These are phyloP conservation scores for Penicillium crustosum DNA, from an alignment of 2,329 filamentous ascomycete species.

Conservation along the genomic window DNA sequence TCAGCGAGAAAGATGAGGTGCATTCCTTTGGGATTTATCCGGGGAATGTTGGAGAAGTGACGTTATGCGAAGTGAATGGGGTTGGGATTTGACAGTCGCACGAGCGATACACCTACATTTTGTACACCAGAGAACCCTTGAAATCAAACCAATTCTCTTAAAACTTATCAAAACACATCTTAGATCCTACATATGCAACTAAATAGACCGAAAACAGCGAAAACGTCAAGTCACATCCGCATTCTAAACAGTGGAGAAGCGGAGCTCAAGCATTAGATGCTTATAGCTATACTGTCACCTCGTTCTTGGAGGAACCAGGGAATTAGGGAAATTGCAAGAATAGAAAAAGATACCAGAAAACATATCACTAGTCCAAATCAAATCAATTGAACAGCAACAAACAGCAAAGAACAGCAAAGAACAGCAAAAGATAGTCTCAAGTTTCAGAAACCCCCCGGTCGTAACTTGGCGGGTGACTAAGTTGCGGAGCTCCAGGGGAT, in stretches of 20 bases:
- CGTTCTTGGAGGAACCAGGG: too few species aligned
- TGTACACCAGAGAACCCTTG: too few species aligned
- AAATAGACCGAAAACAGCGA: conserved; percentile 12
- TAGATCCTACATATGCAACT: neutral
- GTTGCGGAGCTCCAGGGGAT: conserved; percentile 10
- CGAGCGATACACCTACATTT: too few species aligned
- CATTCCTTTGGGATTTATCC: neutral
- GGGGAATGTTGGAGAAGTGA: conserved; percentile 7
- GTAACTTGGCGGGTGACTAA: conserved; percentile 11
- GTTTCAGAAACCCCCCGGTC: neutral
- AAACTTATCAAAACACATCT: neutral
- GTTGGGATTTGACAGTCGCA: neutral
- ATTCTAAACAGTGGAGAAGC: conserved; percentile 18
- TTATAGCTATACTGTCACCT: neutral
- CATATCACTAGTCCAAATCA: neutral
- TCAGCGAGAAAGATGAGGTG: neutral
- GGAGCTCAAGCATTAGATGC: neutral
- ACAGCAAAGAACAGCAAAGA: neutral
- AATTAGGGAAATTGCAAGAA: neutral
- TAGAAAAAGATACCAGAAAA: neutral
- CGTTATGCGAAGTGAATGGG: conserved; percentile 3
- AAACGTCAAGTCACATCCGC: conserved; percentile 16
- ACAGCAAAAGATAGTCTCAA: neutral
- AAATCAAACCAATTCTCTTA: neutral
- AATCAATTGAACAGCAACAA: neutral